Evolutionary conservation across 2,329 filamentous ascomycete species (phyloP), one percentile per base, ranked within the genome.

Genomic region (Huntiella decipiens): DNA sequence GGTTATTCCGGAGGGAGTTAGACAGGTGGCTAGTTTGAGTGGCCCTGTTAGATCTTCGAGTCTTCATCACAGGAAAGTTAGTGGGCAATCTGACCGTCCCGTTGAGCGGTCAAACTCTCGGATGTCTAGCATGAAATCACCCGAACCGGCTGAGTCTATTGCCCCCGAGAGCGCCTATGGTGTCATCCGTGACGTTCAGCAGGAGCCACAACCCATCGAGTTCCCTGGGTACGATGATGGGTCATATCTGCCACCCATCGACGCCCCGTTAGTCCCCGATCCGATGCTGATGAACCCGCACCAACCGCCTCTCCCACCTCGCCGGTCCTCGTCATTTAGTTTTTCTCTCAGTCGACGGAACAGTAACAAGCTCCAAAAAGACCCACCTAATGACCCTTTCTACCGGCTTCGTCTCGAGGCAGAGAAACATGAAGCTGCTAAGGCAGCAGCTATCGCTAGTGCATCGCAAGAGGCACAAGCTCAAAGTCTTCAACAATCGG

Each of bases 291-390:
- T 50, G 44, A 44, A 50, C 33, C 49, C 51, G n/a, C 52, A 54
- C 19, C 56, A 54, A 34, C 51, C 52, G 31, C 53, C 51, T 16
- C 54, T 50, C 40, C 55, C 63, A 2, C 50, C 55, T 19, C 54
- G 55, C 11, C 55, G 58, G 3, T 54, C 57, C 2, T 54, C 53
- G 4, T 54, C 57, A 3, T 54, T 54, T 4, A 58, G 58, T 22
- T 58, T 60, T 35, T 60, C 63, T 43, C 52, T 67, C 32, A 56
- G 60, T 6, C 65, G 70, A 43, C 70, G 59, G 46, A 66, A 62
- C n/a, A 77, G 71, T 53, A 74, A 74, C 52, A 77, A 72, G 54
- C 59, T 75, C 33, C 68, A 63, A 54, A 77, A 77, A 51, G 66
- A 72, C 2, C 72, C 69, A 1, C 70, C 73, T 1, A 62, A 58